Evolutionary conservation across 2,329 filamentous ascomycete species (phyloP).

Genomic region (Sclerotinia subarctica): DNA sequence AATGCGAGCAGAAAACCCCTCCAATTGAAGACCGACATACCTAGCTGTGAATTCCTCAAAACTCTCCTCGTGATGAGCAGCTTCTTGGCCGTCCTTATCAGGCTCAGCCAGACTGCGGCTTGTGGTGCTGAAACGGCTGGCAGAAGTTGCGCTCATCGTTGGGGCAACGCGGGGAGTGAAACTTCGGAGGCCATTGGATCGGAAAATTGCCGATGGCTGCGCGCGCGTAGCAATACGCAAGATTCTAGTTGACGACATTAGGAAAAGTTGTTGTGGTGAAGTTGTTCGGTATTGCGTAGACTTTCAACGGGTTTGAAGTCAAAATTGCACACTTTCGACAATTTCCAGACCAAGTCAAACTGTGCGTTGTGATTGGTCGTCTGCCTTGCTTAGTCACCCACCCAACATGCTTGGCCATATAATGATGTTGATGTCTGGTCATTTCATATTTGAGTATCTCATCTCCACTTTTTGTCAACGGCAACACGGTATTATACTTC

Average conservation of each 20-base stretch:
- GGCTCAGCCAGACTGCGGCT: slow-evolving; percentile 42
- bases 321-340: slow-evolving; percentile 18
- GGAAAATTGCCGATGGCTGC: slow-evolving; percentile 57
- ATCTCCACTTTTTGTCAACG: background rate
- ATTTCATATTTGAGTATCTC: background rate
- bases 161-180: slow-evolving; percentile 53
- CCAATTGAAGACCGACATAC: slow-evolving; percentile 52
- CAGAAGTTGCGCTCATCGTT: slow-evolving; percentile 48
- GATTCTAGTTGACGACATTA: slow-evolving; percentile 65
- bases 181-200: slow-evolving; percentile 58
- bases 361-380: slow-evolving; percentile 11
- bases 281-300: slow-evolving; percentile 18
- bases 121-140: slow-evolving; percentile 61
- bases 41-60: slow-evolving; percentile 98
- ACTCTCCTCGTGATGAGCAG: slow-evolving; percentile 80
- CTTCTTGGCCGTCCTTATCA: slow-evolving; percentile 53
- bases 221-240: slow-evolving; percentile 70
- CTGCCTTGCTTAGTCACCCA: slow-evolving; percentile 9
- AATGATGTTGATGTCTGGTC: slow-evolving; percentile 6
- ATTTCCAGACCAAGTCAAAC: slow-evolving; percentile 7
- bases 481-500: no score
- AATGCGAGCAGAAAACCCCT: slow-evolving; percentile 23
- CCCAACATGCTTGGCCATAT: background rate
- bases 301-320: slow-evolving; percentile 23
- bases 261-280: slow-evolving; percentile 34